These are phyloP conservation scores for Tolypocladium guangdongense DNA, from an alignment of 2,329 filamentous ascomycete species.

Conservation along the genomic window DNA sequence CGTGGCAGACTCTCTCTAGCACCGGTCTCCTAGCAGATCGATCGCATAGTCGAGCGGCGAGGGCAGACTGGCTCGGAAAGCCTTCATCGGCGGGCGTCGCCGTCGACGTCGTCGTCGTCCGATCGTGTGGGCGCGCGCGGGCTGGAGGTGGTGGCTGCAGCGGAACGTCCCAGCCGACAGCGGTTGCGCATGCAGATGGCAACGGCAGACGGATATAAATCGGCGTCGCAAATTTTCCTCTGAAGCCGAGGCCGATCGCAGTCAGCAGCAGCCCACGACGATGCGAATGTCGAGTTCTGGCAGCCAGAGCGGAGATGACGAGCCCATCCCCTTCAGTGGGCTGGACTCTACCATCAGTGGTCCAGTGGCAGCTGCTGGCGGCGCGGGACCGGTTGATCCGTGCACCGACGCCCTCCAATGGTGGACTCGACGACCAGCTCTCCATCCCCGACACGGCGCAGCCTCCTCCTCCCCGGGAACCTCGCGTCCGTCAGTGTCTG, in stretches of 20 bases:
- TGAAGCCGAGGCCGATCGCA: not conserved
- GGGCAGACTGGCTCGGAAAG: slow-evolving; percentile 13
- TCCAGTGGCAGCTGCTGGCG: not conserved
- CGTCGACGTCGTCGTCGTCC: not conserved
- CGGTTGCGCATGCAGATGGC: not conserved
- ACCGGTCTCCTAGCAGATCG: slow-evolving; percentile 14
- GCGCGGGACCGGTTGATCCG: slow-evolving; percentile 1
- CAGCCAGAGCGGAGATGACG: not conserved
- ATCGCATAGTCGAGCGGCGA: slow-evolving; percentile 20
- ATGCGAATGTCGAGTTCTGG: not conserved
- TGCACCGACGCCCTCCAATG: not conserved
- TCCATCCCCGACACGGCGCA: not conserved
- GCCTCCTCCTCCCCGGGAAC: not conserved
- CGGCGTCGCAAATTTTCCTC: not conserved
- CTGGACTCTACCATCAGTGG: not conserved
- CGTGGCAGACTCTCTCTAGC: not conserved
- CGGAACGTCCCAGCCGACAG: not conserved
- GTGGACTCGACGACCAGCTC: not conserved
- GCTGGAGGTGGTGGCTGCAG: not conserved
- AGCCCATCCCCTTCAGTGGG: not conserved
- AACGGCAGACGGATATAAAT: not conserved
- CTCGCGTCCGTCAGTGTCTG: not conserved
- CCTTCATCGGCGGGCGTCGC: slow-evolving; percentile 12
- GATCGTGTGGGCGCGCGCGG: not conserved
- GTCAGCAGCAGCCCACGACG: not conserved